Percentiles rank a stretch among this genome's conserved stretches.
Conservation (phyloP, 495 filamentous ascomycete genomes). For the Aspergillus hancockii region DNA sequence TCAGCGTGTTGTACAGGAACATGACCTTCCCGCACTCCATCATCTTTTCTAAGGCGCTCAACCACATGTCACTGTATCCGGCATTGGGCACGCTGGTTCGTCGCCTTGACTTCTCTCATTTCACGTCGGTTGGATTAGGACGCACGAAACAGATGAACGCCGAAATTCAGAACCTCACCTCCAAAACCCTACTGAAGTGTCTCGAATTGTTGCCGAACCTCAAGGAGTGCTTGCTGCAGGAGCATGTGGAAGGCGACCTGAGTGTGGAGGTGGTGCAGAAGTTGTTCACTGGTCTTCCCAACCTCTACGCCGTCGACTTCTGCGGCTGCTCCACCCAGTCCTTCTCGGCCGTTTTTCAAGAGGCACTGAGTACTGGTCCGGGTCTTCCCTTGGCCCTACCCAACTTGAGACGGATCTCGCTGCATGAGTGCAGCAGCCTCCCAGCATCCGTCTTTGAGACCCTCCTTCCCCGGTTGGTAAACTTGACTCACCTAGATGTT, state of each 20-base stretch:
- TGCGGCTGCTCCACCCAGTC: conserved; percentile 72
- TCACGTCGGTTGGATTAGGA: conserved; percentile 80
- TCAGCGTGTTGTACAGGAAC: conserved; percentile 76
- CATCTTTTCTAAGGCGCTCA: conserved; percentile 83
- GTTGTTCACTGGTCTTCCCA: conserved; percentile 66
- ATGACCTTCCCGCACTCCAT: conserved; percentile 86
- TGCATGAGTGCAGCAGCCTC: conserved; percentile 82
- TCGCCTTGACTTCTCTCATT: conserved; percentile 85
- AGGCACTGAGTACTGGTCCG: conserved; percentile 42
- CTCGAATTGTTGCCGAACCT: conserved; percentile 75
- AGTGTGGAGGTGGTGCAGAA: conserved; percentile 67
- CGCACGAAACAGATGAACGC: conserved; percentile 77
- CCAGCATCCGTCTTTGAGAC: conserved; percentile 66
- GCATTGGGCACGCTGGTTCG: conserved; percentile 76
- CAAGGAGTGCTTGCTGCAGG: conserved; percentile 79
- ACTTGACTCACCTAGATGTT: conserved; percentile 79
- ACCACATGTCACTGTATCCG: conserved; percentile 66
- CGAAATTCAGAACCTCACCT: conserved; percentile 79
- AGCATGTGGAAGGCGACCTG: conserved; percentile 81
- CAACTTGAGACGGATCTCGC: conserved; percentile 64
- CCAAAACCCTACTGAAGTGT: conserved; percentile 72
- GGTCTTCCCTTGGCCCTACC: conserved; percentile 52
- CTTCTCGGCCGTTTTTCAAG: conserved; percentile 65
- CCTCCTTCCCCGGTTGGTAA: conserved; percentile 66
- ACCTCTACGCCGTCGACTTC: conserved; percentile 73